A percentile compares a stretch with the other conserved stretches of the same genome.
Evolutionary conservation across 305 asterid species (phyloP).

Genomic region (Fraxinus sp.): DNA sequence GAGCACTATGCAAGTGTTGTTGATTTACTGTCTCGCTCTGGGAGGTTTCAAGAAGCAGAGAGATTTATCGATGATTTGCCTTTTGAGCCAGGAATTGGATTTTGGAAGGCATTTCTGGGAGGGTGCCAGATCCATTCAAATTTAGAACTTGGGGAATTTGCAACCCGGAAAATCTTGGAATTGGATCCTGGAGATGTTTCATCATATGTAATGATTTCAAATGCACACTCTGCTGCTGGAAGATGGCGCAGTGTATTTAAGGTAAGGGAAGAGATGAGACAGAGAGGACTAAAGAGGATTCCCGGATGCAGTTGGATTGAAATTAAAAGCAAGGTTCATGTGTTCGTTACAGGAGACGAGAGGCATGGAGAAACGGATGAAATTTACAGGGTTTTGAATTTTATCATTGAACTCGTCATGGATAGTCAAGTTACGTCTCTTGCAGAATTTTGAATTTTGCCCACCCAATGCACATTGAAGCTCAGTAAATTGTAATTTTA

Average conservation of each 20-base stretch:
- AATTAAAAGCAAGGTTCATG: slow-evolving; percentile 51
- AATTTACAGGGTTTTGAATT: slow-evolving; percentile 40
- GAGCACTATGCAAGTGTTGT: slow-evolving; percentile 80
- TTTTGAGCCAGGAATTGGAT: slow-evolving; percentile 66
- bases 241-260: slow-evolving; percentile 57
- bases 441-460: slow-evolving; percentile 16
- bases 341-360: slow-evolving; percentile 61
- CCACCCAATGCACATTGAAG: background rate
- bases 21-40: slow-evolving; percentile 62
- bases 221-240: slow-evolving; percentile 78
- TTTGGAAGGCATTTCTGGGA: slow-evolving; percentile 80
- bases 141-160: slow-evolving; percentile 48
- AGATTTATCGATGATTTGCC: slow-evolving; percentile 54
- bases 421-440: slow-evolving; percentile 22
- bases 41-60: slow-evolving; percentile 61
- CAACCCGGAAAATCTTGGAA: slow-evolving; percentile 54
- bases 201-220: slow-evolving; percentile 84
- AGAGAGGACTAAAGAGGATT: slow-evolving; percentile 51
- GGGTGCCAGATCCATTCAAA: slow-evolving; percentile 70
- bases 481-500: background rate
- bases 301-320: slow-evolving; percentile 94
- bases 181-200: slow-evolving; percentile 75
- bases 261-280: slow-evolving; percentile 56
- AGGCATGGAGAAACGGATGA: slow-evolving; percentile 39
- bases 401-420: slow-evolving; percentile 32